A percentile compares a stretch with the other conserved stretches of the same genome.
These are phyloP conservation scores for Chrysoporthe cubensis DNA, from an alignment of 2,329 filamentous ascomycete genomes.

Conservation along the genomic window DNA sequence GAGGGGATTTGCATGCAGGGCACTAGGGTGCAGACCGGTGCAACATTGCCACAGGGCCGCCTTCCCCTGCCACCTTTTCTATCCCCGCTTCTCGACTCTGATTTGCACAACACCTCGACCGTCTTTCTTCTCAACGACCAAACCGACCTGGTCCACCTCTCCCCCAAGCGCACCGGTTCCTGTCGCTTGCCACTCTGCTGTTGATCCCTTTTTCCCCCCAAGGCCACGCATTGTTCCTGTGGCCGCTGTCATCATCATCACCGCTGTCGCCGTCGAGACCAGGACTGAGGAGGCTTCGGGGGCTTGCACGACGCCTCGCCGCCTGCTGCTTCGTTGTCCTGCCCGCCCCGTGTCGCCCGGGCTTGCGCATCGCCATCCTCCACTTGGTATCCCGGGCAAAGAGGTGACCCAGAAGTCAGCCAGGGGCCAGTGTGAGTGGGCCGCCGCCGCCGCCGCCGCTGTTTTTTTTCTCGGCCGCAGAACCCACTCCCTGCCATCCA, in stretches of 20 bases:
- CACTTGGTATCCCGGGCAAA: conserved; percentile 21
- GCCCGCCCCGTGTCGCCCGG: conserved; percentile 1
- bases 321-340: conserved; percentile 11
- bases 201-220: no score
- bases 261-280: background rate
- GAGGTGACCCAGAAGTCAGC: conserved; percentile 18
- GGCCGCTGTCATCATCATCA: no score
- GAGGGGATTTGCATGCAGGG: conserved; percentile 28
- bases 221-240: no score
- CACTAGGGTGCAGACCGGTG: conserved; percentile 23
- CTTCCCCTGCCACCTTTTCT: conserved; percentile 30
- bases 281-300: background rate
- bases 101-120: conserved; percentile 25
- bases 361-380: conserved; percentile 17
- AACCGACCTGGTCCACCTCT: background rate
- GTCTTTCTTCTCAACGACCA: conserved; percentile 13
- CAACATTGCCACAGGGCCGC: conserved; percentile 30
- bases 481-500: conserved; percentile 28
- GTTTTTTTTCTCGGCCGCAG: conserved; percentile 21
- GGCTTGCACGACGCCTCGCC: background rate
- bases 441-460: conserved; percentile 17
- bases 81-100: conserved; percentile 25
- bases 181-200: conserved; percentile 3
- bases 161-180: background rate
- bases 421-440: conserved; percentile 24